Evolutionary conservation across 371 early-diverging fungal genomes (phyloP).

Genomic region (Apophysomyces variabilis): DNA sequence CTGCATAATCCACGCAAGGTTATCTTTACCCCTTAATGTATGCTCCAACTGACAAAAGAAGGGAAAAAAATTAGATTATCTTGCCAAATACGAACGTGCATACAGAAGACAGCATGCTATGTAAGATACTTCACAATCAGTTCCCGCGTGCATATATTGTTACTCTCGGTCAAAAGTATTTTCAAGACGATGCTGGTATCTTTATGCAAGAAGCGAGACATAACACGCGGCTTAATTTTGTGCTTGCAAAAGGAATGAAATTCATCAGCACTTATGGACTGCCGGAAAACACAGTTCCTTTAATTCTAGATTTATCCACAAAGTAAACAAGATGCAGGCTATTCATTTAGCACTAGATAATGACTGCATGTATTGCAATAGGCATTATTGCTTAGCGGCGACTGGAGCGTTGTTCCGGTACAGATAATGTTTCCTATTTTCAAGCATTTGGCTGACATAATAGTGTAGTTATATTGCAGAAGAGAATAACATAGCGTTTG

Average conservation of each 20-base stretch:
- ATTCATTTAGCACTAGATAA: neutral
- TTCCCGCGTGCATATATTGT: constrained; percentile 50
- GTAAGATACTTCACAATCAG: constrained; percentile 49
- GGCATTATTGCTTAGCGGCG: constrained; percentile 63
- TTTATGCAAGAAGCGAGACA: neutral
- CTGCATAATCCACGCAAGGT: constrained; percentile 67
- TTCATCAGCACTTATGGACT: constrained; percentile 54
- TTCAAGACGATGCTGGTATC: constrained; percentile 63
- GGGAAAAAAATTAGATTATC: constrained; percentile 13
- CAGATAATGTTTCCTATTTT: neutral
- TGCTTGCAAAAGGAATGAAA: constrained; percentile 39
- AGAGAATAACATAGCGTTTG: constrained; percentile 53
- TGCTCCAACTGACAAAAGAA: neutral
- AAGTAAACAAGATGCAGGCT: constrained; percentile 35
- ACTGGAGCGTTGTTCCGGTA: constrained; percentile 58
- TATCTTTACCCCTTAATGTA: neutral
- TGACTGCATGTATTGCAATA: constrained; percentile 18
- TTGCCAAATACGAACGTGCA: constrained; percentile 38
- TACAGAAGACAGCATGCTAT: constrained; percentile 46
- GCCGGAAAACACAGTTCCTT: constrained; percentile 41
- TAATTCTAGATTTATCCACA: constrained; percentile 46
- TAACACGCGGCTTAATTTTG: neutral
- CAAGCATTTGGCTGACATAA: neutral
- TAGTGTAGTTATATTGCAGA: constrained; percentile 56
- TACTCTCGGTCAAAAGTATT: constrained; percentile 57